Conservation (phyloP, 2,329 filamentous ascomycete genomes). For the Colletotrichum musicola region DNA sequence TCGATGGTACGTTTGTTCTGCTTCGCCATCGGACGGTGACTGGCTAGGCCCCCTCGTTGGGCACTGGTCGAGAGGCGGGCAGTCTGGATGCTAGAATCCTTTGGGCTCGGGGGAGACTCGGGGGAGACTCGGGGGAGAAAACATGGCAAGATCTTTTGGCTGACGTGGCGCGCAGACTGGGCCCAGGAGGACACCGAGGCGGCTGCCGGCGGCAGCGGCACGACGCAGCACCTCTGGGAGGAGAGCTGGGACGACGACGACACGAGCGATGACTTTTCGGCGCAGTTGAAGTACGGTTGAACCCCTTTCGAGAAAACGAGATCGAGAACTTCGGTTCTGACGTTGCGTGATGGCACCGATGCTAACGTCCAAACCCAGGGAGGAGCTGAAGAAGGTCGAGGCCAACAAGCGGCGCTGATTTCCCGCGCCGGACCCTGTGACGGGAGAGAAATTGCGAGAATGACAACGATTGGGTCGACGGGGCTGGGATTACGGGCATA, state of each 20-base stretch:
- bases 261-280: constrained; percentile 94
- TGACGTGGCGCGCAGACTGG: constrained; percentile 76
- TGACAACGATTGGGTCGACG: constrained; percentile 22
- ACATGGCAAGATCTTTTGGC: background rate
- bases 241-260: constrained; percentile 99
- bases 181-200: constrained; percentile 86
- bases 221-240: constrained; percentile 89
- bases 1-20: constrained; percentile 77
- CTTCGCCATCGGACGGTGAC: too few relatives aligned
- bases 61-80: background rate
- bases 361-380: constrained; percentile 61
- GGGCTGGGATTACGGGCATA: constrained; percentile 21
- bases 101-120: too few relatives aligned
- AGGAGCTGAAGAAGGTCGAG: constrained; percentile 96
- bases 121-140: too few relatives aligned
- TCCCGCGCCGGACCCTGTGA: constrained; percentile 14
- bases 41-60: background rate
- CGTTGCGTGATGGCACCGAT: background rate
- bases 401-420: constrained; percentile 73
- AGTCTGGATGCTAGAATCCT: too few relatives aligned
- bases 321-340: constrained; percentile 44
- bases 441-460: background rate
- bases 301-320: constrained; percentile 10
- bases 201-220: constrained; percentile 76
- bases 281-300: constrained; percentile 84